These are phyloP conservation scores for Auriscalpium orientale DNA, from an alignment of 768 basidiomycete genomes.

Conservation along the genomic window DNA sequence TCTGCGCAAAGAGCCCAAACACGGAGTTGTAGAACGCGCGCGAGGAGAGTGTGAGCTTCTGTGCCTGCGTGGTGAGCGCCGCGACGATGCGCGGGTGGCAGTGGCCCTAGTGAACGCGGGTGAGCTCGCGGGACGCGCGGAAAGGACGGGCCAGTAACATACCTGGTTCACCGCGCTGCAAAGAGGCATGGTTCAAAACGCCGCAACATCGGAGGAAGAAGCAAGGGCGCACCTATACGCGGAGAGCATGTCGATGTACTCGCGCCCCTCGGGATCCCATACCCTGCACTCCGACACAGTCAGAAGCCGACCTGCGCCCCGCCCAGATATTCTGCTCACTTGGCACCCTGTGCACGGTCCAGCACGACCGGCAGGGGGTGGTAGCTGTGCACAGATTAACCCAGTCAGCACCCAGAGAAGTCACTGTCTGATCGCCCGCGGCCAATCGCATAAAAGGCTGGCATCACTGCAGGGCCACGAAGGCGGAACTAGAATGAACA, in stretches of 20 bases:
- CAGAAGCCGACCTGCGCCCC: conserved; percentile 8
- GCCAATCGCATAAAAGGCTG: not conserved
- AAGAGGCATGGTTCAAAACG: conserved; percentile 1
- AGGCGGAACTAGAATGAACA: no score
- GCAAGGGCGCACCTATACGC: conserved; percentile 78
- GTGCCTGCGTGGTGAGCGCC: conserved; percentile 77
- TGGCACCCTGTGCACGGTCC: conserved; percentile 81
- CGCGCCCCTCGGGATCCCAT: conserved; percentile 92
- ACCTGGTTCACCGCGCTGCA: conserved; percentile 83
- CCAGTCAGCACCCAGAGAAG: not conserved
- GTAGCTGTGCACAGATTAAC: conserved; percentile 59
- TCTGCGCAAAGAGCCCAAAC: conserved; percentile 85
- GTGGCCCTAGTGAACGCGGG: conserved; percentile 50
- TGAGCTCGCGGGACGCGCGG: not conserved
- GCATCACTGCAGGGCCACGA: not conserved
- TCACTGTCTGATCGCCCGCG: not conserved
- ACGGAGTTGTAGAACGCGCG: conserved; percentile 93
- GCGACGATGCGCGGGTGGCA: conserved; percentile 86
- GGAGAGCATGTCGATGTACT: conserved; percentile 97
- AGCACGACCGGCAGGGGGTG: conserved; percentile 95
- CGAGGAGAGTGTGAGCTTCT: conserved; percentile 87
- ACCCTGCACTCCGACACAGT: conserved; percentile 37
- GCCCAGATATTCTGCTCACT: conserved; percentile 52
- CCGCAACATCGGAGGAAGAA: not conserved
- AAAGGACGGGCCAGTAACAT: conserved; percentile 21